Base-by-base conservation (phyloP, 2,329 filamentous ascomycete genomes). In the Lecanicillium sp. region DNA sequence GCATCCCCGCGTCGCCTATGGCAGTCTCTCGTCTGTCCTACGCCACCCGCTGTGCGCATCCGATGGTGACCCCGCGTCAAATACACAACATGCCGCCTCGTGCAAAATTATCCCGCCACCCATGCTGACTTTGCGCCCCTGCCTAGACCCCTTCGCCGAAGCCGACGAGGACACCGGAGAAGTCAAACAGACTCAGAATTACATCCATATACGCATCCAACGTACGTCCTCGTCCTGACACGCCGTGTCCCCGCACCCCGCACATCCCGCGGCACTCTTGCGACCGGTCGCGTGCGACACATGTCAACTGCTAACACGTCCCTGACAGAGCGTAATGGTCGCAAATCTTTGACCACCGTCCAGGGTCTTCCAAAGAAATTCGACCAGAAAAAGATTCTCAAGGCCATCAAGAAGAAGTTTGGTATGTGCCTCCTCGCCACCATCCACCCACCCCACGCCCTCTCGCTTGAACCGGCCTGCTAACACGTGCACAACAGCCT, bases 321-420 rank as follows among this genome's bases (percentile, higher is more conserved):
- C 14, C 11, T 16, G 34, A 25, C 65, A 96, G 90, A 98, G 75
- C 92, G 92, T 73, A 98, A 98, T 96, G 92, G 92, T 81, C 92
- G 92, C 70, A 98, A 98, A 80, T 96, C 92, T 75, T 78, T 98
- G 84, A 98, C 92, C 58, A 98, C 92, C 58, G 89, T 98, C 60
- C 90, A 96, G 79, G 92, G 92, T 70, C 82, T 98, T 59, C 90
- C 92, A 49, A 92, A 92, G 75, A 95, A 96, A 65, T 96, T 95
- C 62, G 90, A 95, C 71, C 88, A 92, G 70, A 96, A 95, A 81
- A 95, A 95, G 75, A 95, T 98, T 65, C 82, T 98, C 59, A 95
- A 95, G 76, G 89, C 94, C 69, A 95, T 96, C 76, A 96, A 96
- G 83, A 96, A 96, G 80, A 92, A 95, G 65, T 96, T 96, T 61